A percentile compares a stretch with the other conserved stretches of the same genome.
Evolutionary conservation across 1,284 basidiomycete species (phyloP).

Genomic region (Inonotus obliquus): DNA sequence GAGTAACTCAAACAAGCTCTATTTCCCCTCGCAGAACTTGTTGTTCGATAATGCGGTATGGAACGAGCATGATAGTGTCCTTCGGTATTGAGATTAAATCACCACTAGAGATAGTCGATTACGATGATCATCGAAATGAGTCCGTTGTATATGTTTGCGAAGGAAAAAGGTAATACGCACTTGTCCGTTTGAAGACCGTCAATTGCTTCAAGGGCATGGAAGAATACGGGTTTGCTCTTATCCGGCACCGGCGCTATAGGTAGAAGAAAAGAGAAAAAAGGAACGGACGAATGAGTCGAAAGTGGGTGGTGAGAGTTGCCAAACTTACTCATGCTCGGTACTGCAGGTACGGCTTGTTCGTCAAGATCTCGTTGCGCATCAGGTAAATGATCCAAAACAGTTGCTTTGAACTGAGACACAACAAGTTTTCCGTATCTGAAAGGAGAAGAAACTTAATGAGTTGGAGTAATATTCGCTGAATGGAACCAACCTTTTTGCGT

Average conservation of each 20-base stretch:
- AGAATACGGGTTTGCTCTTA: conserved; percentile 69
- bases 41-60: conserved; percentile 67
- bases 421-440: conserved; percentile 68
- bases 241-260: conserved; percentile 70
- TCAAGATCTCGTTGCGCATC: conserved; percentile 69
- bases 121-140: conserved; percentile 2
- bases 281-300: background rate
- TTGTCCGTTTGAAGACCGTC: conserved; percentile 68
- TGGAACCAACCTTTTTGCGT: conserved; percentile 59
- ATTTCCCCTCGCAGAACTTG: conserved; percentile 63
- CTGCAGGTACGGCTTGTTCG: conserved; percentile 51
- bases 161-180: conserved; percentile 38
- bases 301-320: background rate
- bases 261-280: background rate
- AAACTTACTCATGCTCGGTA: conserved; percentile 73
- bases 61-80: conserved; percentile 65
- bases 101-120: conserved; percentile 46
- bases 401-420: conserved; percentile 67
- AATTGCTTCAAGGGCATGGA: conserved; percentile 68
- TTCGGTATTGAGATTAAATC: conserved; percentile 58
- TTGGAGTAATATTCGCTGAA: background rate
- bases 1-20: conserved; percentile 57
- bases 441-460: background rate
- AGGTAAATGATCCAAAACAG: conserved; percentile 78
- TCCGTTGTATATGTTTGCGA: conserved; percentile 1